Evolutionary conservation across 2,329 filamentous ascomycete genomes (phyloP).

Genomic region (Dryadomyces sulphureus): DNA sequence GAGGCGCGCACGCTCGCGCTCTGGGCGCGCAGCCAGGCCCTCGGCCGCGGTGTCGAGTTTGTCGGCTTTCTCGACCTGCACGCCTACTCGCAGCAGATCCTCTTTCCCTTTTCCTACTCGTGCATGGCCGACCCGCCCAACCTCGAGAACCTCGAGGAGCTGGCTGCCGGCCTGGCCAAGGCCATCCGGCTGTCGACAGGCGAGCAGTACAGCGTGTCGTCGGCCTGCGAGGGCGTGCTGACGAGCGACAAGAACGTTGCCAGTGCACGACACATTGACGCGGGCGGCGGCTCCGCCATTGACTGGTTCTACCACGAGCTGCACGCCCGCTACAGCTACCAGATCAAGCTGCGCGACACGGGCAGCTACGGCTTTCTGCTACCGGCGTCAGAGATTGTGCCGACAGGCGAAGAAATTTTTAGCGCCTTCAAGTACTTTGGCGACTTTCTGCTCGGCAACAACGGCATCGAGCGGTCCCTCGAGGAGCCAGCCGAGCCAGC

Average conservation of each 20-base stretch:
- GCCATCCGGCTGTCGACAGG: constrained; percentile 70
- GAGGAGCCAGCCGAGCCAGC: not conserved
- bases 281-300: constrained; percentile 69
- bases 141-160: constrained; percentile 80
- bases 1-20: constrained; percentile 63
- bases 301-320: constrained; percentile 95
- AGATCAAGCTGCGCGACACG: constrained; percentile 85
- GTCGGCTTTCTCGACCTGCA: constrained; percentile 84
- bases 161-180: constrained; percentile 77
- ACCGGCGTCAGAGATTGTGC: constrained; percentile 73
- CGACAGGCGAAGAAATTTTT: constrained; percentile 77
- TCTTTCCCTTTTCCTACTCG: constrained; percentile 84
- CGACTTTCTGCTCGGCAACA: constrained; percentile 59
- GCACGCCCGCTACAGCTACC: constrained; percentile 70
- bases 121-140: constrained; percentile 68
- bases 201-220: constrained; percentile 61
- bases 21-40: constrained; percentile 71
- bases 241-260: constrained; percentile 41
- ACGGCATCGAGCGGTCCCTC: constrained; percentile 39
- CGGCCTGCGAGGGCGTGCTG: constrained; percentile 74
- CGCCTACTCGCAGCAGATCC: constrained; percentile 86
- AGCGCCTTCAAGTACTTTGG: constrained; percentile 74
- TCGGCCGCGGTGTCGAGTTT: constrained; percentile 56
- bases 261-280: constrained; percentile 68
- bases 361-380: constrained; percentile 90